Base-by-base conservation (phyloP, 75 land plant genomes). In the Sequoiadendron giganteum region DNA sequence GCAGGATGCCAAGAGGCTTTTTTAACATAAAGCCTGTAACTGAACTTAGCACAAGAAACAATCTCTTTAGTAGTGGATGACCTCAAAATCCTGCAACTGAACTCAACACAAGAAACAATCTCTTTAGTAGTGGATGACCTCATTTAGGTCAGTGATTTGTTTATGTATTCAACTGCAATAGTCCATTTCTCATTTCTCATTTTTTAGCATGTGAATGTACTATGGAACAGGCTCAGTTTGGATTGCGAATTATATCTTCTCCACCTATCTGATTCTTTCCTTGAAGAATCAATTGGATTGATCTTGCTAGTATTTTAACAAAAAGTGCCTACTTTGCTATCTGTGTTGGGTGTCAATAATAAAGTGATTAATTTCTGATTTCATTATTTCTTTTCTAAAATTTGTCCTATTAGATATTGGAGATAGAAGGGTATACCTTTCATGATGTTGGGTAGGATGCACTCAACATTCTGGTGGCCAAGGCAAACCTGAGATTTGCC, bases 1-100 rank as follows among this genome's bases (percentile, higher is more conserved):
- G 93, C 95, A 95, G 95, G 95, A 92, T 89, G 91, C 89, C 90
- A 88, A 94, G 96, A 93, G 94, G 92, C 97, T 95, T 93, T 90
- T 93, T 92, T 88, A 87, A 89, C 82, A 79, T 79, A 79, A 42
- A 45, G 82, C 79, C 79, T 76, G 79, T 39, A 76, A 76, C 39
- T 16, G 79, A 76, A 76, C 77, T 76, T 40, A 76, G 79, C 40
- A 76, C 79, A 76, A 36, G 38, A 79, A 79, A 79, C 43, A n/a
- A 40, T 40, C 42, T 79, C 45, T 79, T 19, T 28, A 79, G 45
- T 39, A 79, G 45, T 79, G 42, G 82, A 25, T 79, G 82, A 39
- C 45, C 82, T 39, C 82, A 79, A n/a, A n/a, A n/a, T n/a, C n/a
- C n/a, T n/a, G n/a, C n/a, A n/a, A n/a, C n/a, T n/a, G n/a, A n/a